phyloP scores from a whole-genome alignment of 2,329 filamentous ascomycete genomes.

The Ploettnerulaceae sp. region DNA sequence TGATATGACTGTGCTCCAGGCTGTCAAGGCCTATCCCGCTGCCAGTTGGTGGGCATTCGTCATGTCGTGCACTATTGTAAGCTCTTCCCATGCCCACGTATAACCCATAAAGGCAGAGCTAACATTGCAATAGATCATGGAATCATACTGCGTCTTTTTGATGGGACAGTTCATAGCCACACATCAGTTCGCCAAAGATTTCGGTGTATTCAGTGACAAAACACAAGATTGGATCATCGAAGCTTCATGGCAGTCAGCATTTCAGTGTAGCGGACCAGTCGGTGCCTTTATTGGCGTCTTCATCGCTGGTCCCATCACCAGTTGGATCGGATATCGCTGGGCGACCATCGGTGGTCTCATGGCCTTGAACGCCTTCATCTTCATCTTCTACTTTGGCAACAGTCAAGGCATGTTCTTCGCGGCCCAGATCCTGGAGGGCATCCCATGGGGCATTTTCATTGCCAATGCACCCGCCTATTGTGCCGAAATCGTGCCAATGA shows the following conservation, averaged over 20 bases:
- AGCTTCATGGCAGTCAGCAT: slow-evolving; percentile 53
- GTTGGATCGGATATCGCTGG: slow-evolving; percentile 53
- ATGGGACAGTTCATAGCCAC: slow-evolving; percentile 55
- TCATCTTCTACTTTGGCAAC: slow-evolving; percentile 42
- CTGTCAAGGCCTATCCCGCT: slow-evolving; percentile 48
- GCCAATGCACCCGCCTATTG: slow-evolving; percentile 61
- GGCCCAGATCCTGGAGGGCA: slow-evolving; percentile 54
- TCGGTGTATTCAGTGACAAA: slow-evolving; percentile 39
- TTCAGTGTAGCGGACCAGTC: slow-evolving; percentile 49
- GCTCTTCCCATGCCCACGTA: slow-evolving; percentile 7
- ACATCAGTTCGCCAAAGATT: slow-evolving; percentile 42
- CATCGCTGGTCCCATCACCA: slow-evolving; percentile 57
- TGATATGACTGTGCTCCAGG: slow-evolving; percentile 44
- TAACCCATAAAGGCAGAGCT: background rate
- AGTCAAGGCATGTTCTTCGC: slow-evolving; percentile 41
- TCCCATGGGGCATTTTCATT: slow-evolving; percentile 64
- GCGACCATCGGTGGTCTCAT: slow-evolving; percentile 51
- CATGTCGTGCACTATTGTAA: slow-evolving; percentile 39
- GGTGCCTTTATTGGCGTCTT: slow-evolving; percentile 58
- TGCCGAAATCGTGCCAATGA: slow-evolving; percentile 55
- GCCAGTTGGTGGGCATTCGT: slow-evolving; percentile 51
- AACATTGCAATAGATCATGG: slow-evolving; percentile 48
- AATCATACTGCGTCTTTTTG: slow-evolving; percentile 59
- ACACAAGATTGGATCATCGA: slow-evolving; percentile 38
- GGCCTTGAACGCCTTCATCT: slow-evolving; percentile 45